These are phyloP conservation scores for Vigna reflexopilosa DNA, from an alignment of 306 rosid species.

Conservation along the genomic window DNA sequence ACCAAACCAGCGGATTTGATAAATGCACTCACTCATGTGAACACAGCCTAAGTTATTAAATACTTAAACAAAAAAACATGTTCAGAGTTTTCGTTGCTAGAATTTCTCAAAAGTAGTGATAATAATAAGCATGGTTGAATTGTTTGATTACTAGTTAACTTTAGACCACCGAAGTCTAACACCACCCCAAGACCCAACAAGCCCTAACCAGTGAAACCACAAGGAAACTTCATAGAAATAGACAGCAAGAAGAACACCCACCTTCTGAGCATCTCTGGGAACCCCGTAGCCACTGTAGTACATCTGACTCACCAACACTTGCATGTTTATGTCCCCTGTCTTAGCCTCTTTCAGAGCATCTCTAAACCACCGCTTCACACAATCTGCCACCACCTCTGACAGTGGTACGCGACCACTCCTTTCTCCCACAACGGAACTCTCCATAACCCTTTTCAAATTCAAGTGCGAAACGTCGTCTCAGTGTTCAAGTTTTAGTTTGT, in stretches of 20 bases:
- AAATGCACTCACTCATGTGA: too few relatives aligned
- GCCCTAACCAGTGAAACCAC: not conserved
- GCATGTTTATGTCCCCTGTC: constrained; percentile 81
- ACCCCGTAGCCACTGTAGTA: constrained; percentile 82
- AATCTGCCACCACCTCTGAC: constrained; percentile 80
- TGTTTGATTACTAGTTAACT: not conserved
- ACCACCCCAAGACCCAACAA: constrained; percentile 12
- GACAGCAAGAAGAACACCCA: constrained; percentile 13
- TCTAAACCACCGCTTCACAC: constrained; percentile 85
- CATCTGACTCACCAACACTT: constrained; percentile 85
- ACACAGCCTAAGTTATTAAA: too few relatives aligned
- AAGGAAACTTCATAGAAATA: not conserved
- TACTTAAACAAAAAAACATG: not conserved
- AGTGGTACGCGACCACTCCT: constrained; percentile 55
- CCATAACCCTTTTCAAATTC: constrained; percentile 55
- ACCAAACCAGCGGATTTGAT: too few relatives aligned
- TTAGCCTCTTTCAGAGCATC: constrained; percentile 82
- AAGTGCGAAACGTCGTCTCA: constrained; percentile 9
- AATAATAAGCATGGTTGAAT: not conserved
- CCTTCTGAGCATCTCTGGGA: constrained; percentile 82
- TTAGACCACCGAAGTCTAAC: constrained; percentile 17
- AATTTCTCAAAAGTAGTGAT: not conserved
- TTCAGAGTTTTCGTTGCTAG: not conserved
- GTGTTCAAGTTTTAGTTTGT: not conserved
- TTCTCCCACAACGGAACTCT: constrained; percentile 52